Evolutionary conservation across 495 filamentous ascomycete species (phyloP), one percentile per base, ranked within the genome.

Genomic region (Podospora australis): DNA sequence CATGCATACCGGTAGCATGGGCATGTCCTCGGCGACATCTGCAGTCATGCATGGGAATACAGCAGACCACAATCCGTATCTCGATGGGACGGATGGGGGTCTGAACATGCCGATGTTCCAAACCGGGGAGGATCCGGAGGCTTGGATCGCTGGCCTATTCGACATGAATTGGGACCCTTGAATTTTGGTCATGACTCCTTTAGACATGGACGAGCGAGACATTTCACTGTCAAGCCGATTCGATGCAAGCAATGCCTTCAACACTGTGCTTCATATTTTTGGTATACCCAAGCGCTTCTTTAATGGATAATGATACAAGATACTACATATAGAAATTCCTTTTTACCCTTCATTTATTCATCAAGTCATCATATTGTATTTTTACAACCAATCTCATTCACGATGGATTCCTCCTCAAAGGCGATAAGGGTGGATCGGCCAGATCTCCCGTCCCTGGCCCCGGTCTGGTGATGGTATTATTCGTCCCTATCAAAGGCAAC

Each of bases 131-230:
- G 55, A 58, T n/a, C 22, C 49, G 36, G 55, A 55, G 17, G 19
- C 44, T 4, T 62, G 59, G 59, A 54, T 62, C 36, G 53, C 51
- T 1, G 59, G 57, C 21, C 47, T 62, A 1, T 55, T 62, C 25
- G 53, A 56, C 20, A 54, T 62, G 41, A 58, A 56, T 21, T 62
- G 59, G 59, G 55, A 57, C 30, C 6, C 35, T 13, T 50, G 23
- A 43, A 10, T 13, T 14, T 6, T 11, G 38, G 14, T 10, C 17
- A 17, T 20, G 4, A 10, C 23, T 44, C 39, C 5, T 39, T 17
- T 19, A 39, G 17, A 4, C 25, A 30, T n/a, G n/a, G n/a, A n/a
- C n/a, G n/a, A n/a, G n/a, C n/a, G n/a, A n/a, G n/a, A n/a, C n/a
- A n/a, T n/a, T n/a, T n/a, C n/a, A n/a, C n/a, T n/a, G n/a, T n/a